phyloP scores from a whole-genome alignment of 164 flowering plant genomes.

The Magnolia kwangsiensis region DNA sequence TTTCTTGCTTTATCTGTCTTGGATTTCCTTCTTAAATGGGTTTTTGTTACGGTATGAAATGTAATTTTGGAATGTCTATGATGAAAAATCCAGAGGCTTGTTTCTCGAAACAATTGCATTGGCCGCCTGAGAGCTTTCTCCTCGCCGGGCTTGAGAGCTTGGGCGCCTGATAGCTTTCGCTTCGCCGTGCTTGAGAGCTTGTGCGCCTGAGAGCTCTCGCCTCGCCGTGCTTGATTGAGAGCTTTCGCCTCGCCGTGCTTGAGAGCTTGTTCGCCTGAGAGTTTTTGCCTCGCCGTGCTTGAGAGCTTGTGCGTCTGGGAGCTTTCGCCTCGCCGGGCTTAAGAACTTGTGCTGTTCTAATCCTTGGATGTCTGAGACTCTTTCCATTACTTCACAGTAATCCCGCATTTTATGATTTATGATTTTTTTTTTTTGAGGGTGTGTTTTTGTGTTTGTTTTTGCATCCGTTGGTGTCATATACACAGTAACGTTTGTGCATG shows the following conservation, averaged over 20 bases:
- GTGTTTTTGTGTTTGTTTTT: neutral
- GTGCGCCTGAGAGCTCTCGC: slow-evolving; percentile 49
- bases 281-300: slow-evolving; percentile 38
- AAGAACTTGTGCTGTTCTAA: slow-evolving; percentile 52
- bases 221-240: slow-evolving; percentile 2
- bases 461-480: neutral
- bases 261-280: slow-evolving; percentile 22
- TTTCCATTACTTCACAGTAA: neutral
- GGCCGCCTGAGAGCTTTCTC: slow-evolving; percentile 69
- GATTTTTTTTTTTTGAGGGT: neutral
- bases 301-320: slow-evolving; percentile 14
- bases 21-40: neutral
- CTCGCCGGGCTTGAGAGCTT: slow-evolving; percentile 23
- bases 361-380: slow-evolving; percentile 50
- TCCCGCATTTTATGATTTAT: neutral
- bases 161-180: neutral
- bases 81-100: slow-evolving; percentile 45
- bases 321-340: slow-evolving; percentile 35
- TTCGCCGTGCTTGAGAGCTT: neutral
- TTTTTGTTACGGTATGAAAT: neutral
- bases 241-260: neutral
- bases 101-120: slow-evolving; percentile 70
- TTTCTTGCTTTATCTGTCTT: neutral
- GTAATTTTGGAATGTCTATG: slow-evolving; percentile 22
- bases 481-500: neutral